These are phyloP conservation scores for Heterotrichella gracilis DNA, from an alignment of 352 stramenopile genomes.

Conservation along the genomic window DNA sequence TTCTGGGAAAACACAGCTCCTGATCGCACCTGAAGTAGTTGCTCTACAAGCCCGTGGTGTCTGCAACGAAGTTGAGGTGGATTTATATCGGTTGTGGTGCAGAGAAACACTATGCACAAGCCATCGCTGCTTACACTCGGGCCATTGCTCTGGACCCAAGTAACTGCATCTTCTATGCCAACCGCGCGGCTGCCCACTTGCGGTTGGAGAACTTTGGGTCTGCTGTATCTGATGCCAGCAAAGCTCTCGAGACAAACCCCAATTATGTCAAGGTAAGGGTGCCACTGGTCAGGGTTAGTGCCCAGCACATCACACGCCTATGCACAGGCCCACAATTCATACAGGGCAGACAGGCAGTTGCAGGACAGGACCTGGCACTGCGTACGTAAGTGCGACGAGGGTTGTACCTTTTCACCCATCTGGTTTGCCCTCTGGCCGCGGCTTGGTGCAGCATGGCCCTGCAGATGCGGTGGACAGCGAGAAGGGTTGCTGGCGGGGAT, in stretches of 20 bases:
- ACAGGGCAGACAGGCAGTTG: too few species aligned
- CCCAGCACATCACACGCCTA: too few species aligned
- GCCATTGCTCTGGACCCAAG: constrained; percentile 47
- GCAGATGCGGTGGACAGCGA: too few species aligned
- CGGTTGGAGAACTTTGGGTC: constrained; percentile 90
- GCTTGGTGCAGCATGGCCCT: too few species aligned
- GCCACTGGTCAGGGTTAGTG: too few species aligned
- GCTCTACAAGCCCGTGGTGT: background rate
- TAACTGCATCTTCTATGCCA: constrained; percentile 59
- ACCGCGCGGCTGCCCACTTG: constrained; percentile 71
- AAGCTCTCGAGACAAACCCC: constrained; percentile 56
- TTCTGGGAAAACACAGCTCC: background rate
- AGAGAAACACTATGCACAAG: constrained; percentile 38
- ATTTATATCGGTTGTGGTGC: background rate
- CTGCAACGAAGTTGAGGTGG: background rate
- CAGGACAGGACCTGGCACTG: too few species aligned
- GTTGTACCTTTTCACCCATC: too few species aligned
- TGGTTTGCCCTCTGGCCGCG: too few species aligned
- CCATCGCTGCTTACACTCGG: constrained; percentile 44
- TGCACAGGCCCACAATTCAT: too few species aligned
- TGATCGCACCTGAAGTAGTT: background rate
- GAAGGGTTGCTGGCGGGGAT: too few species aligned
- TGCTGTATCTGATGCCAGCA: constrained; percentile 71
- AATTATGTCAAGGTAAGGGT: constrained; percentile 90
- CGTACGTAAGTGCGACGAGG: too few species aligned